Base-by-base conservation (phyloP, 2,329 filamentous ascomycete species). In the Sporothrix dimorphospora region DNA sequence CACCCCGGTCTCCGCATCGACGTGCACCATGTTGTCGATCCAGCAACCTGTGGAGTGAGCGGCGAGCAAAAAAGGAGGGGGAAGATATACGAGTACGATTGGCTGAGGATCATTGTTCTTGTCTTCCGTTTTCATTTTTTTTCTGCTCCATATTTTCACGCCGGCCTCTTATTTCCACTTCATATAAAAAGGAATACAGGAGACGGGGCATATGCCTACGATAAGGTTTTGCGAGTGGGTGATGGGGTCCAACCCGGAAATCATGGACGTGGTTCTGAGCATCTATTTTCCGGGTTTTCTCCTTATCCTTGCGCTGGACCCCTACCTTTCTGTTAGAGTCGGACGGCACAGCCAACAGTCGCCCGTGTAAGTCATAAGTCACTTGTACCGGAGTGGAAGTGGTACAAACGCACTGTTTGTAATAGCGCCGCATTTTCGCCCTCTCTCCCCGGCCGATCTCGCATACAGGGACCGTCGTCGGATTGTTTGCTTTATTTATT, bases 1-100 rank as follows among this genome's bases (percentile, higher is more conserved):
- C 24, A 63, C 42, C 63, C 24, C 42, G 24, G 42, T 49, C 63
- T 66, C 63, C 63, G 42, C 63, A 66, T 66, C 42, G 42, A 24
- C 63, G 21, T 34, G 63, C 16, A n/a, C 24, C 38, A 45, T 65
- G 40, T 34, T 12, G 24, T 34, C 63, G 42, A 67, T 49, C 24
- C 24, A 67, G 63, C 42, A 61, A n/a, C 4, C 16, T 40, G 27
- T 11, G 34, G 19, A 40, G 30, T n/a, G 6, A 59, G 14, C 12
- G 24, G 19, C 16, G 11, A 24, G 19, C 16, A n/a, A 24, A 34
- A 21, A 34, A 34, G 6, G 63, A 21, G 42, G 21, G 40, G 34
- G 57, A 9, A 45, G 21, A 27, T 47, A 24, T 65, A 27, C 61
- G 24, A 47, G 12, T 65, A 67, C 40, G 63, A 67, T 34, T n/a